Evolutionary conservation across 2,329 filamentous ascomycete species (phyloP).

Genomic region (Paraphoma chrysanthemicola): DNA sequence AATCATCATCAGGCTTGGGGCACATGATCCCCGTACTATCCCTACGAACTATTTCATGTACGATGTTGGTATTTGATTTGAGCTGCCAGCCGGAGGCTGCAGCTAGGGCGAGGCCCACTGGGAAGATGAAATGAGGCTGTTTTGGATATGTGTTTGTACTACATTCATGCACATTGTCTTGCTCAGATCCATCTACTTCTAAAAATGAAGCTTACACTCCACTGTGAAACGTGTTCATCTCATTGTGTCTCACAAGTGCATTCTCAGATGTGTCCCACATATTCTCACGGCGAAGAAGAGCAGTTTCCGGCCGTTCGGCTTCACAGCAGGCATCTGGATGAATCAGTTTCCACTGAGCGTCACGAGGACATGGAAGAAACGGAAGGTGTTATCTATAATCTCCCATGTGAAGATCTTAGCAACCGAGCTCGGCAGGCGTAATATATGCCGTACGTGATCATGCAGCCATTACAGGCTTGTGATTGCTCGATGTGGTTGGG

Average conservation of each 20-base stretch:
- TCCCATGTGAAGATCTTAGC: constrained; percentile 4
- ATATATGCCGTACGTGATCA: constrained; percentile 5
- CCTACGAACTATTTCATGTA: constrained; percentile 21
- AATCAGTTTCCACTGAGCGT: neutral
- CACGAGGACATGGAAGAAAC: constrained; percentile 3
- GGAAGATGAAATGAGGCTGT: neutral
- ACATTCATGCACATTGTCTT: constrained; percentile 14
- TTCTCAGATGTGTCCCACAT: neutral
- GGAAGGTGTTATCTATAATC: constrained; percentile 6
- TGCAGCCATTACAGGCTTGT: constrained; percentile 4
- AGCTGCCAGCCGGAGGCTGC: neutral
- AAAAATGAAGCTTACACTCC: constrained; percentile 8
- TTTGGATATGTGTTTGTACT: constrained; percentile 20
- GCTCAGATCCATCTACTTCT: constrained; percentile 10
- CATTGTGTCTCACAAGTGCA: neutral
- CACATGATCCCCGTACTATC: constrained; percentile 23
- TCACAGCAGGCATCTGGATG: neutral
- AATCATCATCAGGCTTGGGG: constrained; percentile 17
- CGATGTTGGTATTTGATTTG: constrained; percentile 11
- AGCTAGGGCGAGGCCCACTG: neutral
- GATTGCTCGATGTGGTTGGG: neutral
- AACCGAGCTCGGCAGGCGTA: constrained; percentile 5
- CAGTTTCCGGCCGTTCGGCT: no score
- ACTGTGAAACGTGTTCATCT: neutral
- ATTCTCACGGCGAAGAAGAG: neutral